Conservation (phyloP, 306 rosid species). For the Psophocarpus tetragonolobus region DNA sequence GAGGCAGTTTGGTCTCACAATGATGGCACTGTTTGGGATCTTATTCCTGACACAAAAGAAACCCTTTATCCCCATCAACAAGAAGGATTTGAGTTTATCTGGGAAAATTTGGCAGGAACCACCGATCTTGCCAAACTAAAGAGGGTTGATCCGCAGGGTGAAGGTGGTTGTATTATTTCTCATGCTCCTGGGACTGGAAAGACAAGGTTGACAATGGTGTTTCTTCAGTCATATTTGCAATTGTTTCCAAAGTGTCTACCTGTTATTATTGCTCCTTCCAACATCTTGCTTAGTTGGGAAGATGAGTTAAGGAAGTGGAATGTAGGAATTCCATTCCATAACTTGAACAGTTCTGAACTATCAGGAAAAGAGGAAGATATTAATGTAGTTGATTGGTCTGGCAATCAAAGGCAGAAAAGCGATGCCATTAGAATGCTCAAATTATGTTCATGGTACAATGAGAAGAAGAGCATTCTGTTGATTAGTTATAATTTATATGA, state of each 20-base stretch:
- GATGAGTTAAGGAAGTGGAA: conserved; percentile 47
- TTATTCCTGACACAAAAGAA: conserved; percentile 34
- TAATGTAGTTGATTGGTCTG: neutral
- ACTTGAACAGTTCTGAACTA: conserved; percentile 32
- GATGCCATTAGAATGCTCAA: conserved; percentile 22
- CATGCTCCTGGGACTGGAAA: conserved; percentile 56
- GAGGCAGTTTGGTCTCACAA: neutral
- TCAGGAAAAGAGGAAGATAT: conserved; percentile 34
- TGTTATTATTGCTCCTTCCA: conserved; percentile 43
- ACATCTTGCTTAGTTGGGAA: conserved; percentile 45
- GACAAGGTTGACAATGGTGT: conserved; percentile 40
- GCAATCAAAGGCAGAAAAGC: neutral
- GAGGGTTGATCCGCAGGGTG: neutral
- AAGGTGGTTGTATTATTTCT: conserved; percentile 47
- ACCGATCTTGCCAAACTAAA: conserved; percentile 14
- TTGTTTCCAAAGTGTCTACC: conserved; percentile 38
- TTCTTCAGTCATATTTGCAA: conserved; percentile 37
- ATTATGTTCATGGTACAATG: conserved; percentile 35
- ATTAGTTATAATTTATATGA: conserved; percentile 41
- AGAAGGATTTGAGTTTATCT: conserved; percentile 50
- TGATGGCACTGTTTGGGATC: conserved; percentile 46
- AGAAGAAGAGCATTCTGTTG: conserved; percentile 38
- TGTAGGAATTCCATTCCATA: conserved; percentile 38
- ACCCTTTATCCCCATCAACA: conserved; percentile 41
- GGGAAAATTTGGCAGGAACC: conserved; percentile 44